Base-by-base conservation (phyloP, 2,329 filamentous ascomycete species). In the Xylariaceae sp. region DNA sequence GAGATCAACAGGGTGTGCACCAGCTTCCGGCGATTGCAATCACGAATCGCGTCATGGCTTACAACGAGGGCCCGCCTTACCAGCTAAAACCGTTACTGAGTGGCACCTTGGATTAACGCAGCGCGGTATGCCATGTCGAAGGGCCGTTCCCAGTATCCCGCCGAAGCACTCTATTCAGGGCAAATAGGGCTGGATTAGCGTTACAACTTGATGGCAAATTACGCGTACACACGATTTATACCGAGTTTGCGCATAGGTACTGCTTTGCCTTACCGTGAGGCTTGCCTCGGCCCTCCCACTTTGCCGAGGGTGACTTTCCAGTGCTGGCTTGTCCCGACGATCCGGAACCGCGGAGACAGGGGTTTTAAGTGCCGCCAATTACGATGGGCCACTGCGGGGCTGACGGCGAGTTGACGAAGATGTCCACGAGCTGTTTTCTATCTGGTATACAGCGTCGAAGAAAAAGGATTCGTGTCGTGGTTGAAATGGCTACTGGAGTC, bases 321-420 rank as follows among this genome's bases (percentile, higher is more conserved):
- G 40, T n/a, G 13, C 18, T 49, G 26, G 21, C n/a, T 45, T 30
- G 49, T 32, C 53, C 53, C 53, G 40, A 44, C 53, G 47, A 39
- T 37, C 21, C 8, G 53, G 53, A 29, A 39, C 47, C 29, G 26
- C 48, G 37, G 32, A 44, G 39, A 12, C 48, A 43, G 40, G 49
- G 39, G 16, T 12, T 29, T 37, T 40, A 51, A 51, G 41, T 34
- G 49, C 49, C 19, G 41, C 41, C 49, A 51, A 46, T 21, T 19
- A 40, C 10, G n/a, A 26, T 34, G 29, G 18, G 12, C 19, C 19
- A 21, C 44, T 21, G 29, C 19, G 30, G 32, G 30, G 30, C 5
- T n/a, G 7, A n/a, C 18, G 29, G 22, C 9, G 43, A 22, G 29
- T 34, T 13, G 18, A 32, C 15, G 9, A 39, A 32, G 21, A 49